Percentiles rank a stretch among this genome's conserved stretches.
Evolutionary conservation across 1,284 basidiomycete genomes (phyloP).

Genomic region (Xerocomus alliaceus): DNA sequence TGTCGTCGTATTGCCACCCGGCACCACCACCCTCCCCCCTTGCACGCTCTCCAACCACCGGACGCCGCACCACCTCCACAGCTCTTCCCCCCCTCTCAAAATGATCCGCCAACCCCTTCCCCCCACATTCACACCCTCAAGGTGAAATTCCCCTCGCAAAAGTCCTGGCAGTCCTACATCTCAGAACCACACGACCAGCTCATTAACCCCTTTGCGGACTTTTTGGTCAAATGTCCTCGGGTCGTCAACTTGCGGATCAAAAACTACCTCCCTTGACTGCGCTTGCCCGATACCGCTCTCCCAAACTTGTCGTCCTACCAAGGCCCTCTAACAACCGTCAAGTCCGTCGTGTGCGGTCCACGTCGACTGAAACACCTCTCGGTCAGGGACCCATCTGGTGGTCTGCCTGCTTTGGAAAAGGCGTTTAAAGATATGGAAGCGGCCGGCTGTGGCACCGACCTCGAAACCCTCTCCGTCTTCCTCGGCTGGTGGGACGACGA

Average conservation of each 20-base stretch:
- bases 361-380: slow-evolving; percentile 29
- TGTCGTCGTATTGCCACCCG: slow-evolving; percentile 19
- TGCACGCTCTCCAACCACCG: slow-evolving; percentile 19
- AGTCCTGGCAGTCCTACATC: slow-evolving; percentile 39
- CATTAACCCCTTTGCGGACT: slow-evolving; percentile 34
- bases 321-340: slow-evolving; percentile 39
- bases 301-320: slow-evolving; percentile 40
- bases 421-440: slow-evolving; percentile 37
- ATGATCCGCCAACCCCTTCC: slow-evolving; percentile 36
- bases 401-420: slow-evolving; percentile 35
- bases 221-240: slow-evolving; percentile 34
- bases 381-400: slow-evolving; percentile 34
- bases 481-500: slow-evolving; percentile 41
- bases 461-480: slow-evolving; percentile 37
- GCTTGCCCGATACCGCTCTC: slow-evolving; percentile 35
- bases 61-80: neutral
- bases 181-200: slow-evolving; percentile 38
- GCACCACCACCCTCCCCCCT: slow-evolving; percentile 7
- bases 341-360: slow-evolving; percentile 27
- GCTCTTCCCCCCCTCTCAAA: slow-evolving; percentile 11
- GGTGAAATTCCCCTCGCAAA: slow-evolving; percentile 44
- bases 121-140: slow-evolving; percentile 43
- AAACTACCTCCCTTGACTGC: slow-evolving; percentile 37
- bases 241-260: slow-evolving; percentile 30
- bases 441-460: slow-evolving; percentile 10